phyloP scores from a whole-genome alignment of 441 rosid species.

The Jatropha multifida region DNA sequence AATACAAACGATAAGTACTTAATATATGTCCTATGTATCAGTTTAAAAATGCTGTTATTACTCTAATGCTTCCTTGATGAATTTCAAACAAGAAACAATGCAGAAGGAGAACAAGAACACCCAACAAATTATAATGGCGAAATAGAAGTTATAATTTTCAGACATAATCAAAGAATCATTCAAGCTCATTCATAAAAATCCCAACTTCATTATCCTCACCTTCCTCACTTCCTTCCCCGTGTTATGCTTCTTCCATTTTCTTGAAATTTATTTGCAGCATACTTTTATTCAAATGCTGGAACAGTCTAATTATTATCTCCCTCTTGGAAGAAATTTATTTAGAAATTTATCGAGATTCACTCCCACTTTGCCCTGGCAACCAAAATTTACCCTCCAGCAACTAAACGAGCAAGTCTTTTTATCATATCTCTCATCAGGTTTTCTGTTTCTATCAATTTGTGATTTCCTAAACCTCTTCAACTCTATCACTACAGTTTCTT shows the following conservation, averaged over 20 bases:
- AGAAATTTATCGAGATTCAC: too few relatives aligned
- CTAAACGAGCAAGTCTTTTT: neutral
- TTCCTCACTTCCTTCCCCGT: constrained; percentile 35
- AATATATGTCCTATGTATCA: too few relatives aligned
- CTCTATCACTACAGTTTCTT: neutral
- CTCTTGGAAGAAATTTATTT: too few relatives aligned
- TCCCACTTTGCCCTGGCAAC: neutral
- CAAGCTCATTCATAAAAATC: constrained; percentile 9
- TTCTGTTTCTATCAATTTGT: neutral
- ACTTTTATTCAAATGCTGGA: neutral
- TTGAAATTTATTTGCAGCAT: constrained; percentile 31
- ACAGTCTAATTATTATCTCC: too few relatives aligned
- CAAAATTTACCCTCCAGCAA: neutral
- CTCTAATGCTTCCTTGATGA: too few relatives aligned
- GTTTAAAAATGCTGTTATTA: too few relatives aligned
- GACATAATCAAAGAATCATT: constrained; percentile 28
- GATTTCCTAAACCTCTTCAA: constrained; percentile 3
- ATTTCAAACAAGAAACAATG: neutral
- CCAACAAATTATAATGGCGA: constrained; percentile 4
- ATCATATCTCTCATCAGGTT: neutral
- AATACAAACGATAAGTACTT: too few relatives aligned
- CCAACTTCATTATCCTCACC: constrained; percentile 25
- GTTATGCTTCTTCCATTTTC: constrained; percentile 35
- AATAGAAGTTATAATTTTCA: constrained; percentile 30
- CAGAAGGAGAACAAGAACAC: neutral